Conservation (phyloP, 2,329 filamentous ascomycete genomes). For the Talaromyces sp. region DNA sequence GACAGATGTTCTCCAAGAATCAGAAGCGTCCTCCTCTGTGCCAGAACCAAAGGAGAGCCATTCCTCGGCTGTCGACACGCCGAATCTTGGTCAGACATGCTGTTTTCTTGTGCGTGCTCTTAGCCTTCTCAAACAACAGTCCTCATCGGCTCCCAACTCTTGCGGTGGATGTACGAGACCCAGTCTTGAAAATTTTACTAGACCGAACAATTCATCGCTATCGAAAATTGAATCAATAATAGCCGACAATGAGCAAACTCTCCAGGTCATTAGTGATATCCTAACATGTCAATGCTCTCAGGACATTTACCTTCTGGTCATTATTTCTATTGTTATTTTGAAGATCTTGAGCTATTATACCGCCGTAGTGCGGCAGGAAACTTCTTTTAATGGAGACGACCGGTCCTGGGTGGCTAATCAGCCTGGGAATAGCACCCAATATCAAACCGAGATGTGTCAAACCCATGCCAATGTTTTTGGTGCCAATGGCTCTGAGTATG, state of each 20-base stretch:
- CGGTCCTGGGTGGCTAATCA: not conserved
- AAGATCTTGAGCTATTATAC: constrained; percentile 1
- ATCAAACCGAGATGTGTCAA: not conserved
- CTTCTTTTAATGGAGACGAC: not conserved
- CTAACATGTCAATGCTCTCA: constrained; percentile 8
- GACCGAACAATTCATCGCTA: not conserved
- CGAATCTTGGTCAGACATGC: not conserved
- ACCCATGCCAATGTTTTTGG: not conserved
- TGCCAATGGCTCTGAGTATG: not conserved
- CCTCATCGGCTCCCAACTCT: not conserved
- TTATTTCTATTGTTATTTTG: constrained; percentile 10
- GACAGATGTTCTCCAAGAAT: not conserved
- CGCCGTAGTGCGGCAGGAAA: constrained; percentile 6
- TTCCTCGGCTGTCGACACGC: not conserved
- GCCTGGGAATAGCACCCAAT: not conserved
- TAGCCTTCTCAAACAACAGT: constrained; percentile 4
- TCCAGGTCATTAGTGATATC: constrained; percentile 10
- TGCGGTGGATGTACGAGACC: not conserved
- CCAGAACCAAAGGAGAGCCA: not conserved
- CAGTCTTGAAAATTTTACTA: not conserved
- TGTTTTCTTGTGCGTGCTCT: not conserved
- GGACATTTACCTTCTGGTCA: constrained; percentile 1
- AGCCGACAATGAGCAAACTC: not conserved
- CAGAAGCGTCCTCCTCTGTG: not conserved
- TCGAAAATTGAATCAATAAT: constrained; percentile 2